These are phyloP conservation scores for Zasmidium cellare DNA, from an alignment of 2,329 filamentous ascomycete genomes.

Conservation along the genomic window DNA sequence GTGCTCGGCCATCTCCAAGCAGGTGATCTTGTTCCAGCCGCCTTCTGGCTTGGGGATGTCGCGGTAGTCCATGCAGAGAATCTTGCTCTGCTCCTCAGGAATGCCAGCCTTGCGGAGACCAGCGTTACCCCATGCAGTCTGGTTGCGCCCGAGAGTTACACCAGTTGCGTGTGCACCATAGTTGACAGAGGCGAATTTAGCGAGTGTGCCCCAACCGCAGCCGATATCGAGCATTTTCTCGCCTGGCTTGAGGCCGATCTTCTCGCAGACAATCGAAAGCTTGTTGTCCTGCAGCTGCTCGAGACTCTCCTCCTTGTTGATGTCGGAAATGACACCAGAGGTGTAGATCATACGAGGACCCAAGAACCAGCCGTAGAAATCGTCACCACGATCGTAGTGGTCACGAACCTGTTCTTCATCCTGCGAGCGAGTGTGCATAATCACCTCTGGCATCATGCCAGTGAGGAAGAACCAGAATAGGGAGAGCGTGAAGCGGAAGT, in stretches of 20 bases:
- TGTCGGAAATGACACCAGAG: conserved; percentile 87
- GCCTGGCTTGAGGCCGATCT: conserved; percentile 79
- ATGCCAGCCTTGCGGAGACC: conserved; percentile 81
- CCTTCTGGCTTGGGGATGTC: conserved; percentile 80
- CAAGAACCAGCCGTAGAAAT: conserved; percentile 98
- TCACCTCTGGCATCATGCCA: conserved; percentile 83
- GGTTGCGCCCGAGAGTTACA: conserved; percentile 92
- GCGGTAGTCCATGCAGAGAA: conserved; percentile 96
- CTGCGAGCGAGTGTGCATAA: conserved; percentile 90
- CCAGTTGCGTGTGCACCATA: conserved; percentile 84
- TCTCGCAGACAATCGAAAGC: conserved; percentile 90
- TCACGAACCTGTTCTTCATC: conserved; percentile 97
- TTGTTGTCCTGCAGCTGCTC: conserved; percentile 99
- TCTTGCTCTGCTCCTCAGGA: conserved; percentile 81
- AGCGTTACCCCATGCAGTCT: conserved; percentile 94
- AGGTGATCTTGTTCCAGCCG: conserved; percentile 89
- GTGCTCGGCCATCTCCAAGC: conserved; percentile 98
- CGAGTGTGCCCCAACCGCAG: conserved; percentile 96
- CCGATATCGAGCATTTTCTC: conserved; percentile 91
- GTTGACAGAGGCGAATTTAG: conserved; percentile 88
- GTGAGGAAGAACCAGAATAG: conserved; percentile 88
- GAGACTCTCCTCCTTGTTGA: conserved; percentile 81
- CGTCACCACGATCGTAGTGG: conserved; percentile 96
- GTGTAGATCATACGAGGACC: conserved; percentile 99
- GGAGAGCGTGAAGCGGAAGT: conserved; percentile 82